Conservation (phyloP, 345 rosid species). For the Ricinus communis region DNA sequence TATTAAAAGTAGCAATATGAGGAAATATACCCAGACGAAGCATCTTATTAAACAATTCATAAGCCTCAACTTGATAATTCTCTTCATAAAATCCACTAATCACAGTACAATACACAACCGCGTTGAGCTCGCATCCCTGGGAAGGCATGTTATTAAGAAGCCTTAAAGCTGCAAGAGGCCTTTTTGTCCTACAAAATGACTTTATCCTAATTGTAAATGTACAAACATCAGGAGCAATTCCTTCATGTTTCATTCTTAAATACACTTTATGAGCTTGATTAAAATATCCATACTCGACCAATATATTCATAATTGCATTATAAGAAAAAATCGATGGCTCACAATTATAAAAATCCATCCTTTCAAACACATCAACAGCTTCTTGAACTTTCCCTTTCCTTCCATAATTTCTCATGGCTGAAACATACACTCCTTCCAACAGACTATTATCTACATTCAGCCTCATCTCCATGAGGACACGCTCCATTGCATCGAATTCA, state of each 20-base stretch:
- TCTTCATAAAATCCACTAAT: slow-evolving; percentile 71
- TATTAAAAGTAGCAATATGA: slow-evolving; percentile 59
- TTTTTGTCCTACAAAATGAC: slow-evolving; percentile 72
- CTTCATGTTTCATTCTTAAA: slow-evolving; percentile 73
- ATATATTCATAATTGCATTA: slow-evolving; percentile 77
- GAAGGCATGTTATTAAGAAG: slow-evolving; percentile 72
- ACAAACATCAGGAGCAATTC: slow-evolving; percentile 69
- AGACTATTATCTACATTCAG: slow-evolving; percentile 44
- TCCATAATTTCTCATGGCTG: slow-evolving; percentile 71
- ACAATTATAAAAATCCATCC: slow-evolving; percentile 84
- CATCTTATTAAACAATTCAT: slow-evolving; percentile 80
- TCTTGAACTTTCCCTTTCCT: slow-evolving; percentile 76
- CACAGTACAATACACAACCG: slow-evolving; percentile 75
- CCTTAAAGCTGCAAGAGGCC: slow-evolving; percentile 84
- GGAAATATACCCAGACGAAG: slow-evolving; percentile 54
- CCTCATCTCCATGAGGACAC: slow-evolving; percentile 53
- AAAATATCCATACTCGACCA: slow-evolving; percentile 65
- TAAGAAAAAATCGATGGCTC: slow-evolving; percentile 67
- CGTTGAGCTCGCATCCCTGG: slow-evolving; percentile 74
- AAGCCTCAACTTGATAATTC: slow-evolving; percentile 48
- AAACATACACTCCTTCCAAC: slow-evolving; percentile 76
- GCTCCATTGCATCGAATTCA: slow-evolving; percentile 75
- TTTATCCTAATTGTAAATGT: slow-evolving; percentile 84
- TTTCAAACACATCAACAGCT: slow-evolving; percentile 82
- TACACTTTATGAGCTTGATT: slow-evolving; percentile 85